Evolutionary conservation across 2,329 filamentous ascomycete species (phyloP), one percentile per base, ranked within the genome.

Genomic region (Periglandula ipomoeae): DNA sequence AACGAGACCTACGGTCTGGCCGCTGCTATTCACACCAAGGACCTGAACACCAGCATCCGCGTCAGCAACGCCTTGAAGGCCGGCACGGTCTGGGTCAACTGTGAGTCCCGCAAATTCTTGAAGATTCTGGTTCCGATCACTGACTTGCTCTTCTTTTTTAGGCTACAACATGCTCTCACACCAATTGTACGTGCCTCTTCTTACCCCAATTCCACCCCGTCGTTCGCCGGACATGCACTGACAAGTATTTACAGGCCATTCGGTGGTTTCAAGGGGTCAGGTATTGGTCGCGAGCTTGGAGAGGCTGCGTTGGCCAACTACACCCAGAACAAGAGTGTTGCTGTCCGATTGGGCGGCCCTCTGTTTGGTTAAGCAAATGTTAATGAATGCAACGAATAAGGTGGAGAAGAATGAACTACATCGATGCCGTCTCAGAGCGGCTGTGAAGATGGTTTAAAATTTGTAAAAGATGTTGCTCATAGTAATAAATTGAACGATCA

Each of bases 1-100:
- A 93, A 95, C 76, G 74, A 81, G 70, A 84, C 80, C 61, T 95
- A 91, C 72, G 89, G 89, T 61, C 80, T 95, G 40, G 88, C 88
- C 51, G 84, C 88, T 48, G 88, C 86, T 55, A 77, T 94, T 41
- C 87, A 93, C 78, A 94, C 88, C 60, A 82, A 70, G 58, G 81
- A 89, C 70, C 74, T 94, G 64, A 89, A 87, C 76, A 89, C 85
- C 0, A 87, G 87, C 59, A 78, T 93, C 64, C 81, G 86, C 50
- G 85, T 91, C 49, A 82, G 82, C 66, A 90, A 89, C 66, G 73
- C 71, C 11, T 72, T 94, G 60, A 78, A 78, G 65, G 88, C 88
- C 30, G 89, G 85, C 54, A 79, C 76, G 35, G 73, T 79, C 53
- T 80, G 77, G 76, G 73, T 78, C 52, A 75, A 72, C 61, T 73